These are phyloP conservation scores for Thraustochytrium striatum DNA, from an alignment of 352 stramenopile species.

Conservation along the genomic window DNA sequence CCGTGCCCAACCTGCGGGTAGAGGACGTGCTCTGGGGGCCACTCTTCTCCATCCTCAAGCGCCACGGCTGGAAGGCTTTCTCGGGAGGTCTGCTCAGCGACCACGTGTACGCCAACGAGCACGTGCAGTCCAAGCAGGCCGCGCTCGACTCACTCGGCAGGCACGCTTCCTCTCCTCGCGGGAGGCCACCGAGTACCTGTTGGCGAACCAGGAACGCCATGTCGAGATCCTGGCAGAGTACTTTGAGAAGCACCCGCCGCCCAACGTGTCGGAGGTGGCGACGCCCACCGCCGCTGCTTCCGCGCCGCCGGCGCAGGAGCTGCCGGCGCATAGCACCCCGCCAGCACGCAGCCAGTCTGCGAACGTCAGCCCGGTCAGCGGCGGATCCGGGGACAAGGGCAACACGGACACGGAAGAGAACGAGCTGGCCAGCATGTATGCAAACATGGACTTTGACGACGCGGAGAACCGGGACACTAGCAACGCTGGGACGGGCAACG, in stretches of 20 bases:
- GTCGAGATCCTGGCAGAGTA: not conserved
- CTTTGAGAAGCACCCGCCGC: not conserved
- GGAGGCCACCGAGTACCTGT: not conserved
- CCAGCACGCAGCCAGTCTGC: not conserved
- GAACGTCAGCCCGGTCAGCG: not conserved
- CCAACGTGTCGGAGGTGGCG: not conserved
- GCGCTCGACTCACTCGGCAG: not conserved
- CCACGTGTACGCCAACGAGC: not conserved
- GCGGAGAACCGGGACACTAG: not conserved
- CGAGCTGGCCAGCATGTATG: not conserved
- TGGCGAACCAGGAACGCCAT: not conserved
- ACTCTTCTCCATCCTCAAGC: not conserved
- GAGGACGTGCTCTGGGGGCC: not conserved
- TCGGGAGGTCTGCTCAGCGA: not conserved
- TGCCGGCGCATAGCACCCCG: not conserved
- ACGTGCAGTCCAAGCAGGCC: not conserved
- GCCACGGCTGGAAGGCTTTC: not conserved
- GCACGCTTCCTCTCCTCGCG: not conserved
- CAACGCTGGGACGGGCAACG: not conserved
- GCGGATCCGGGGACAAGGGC: not conserved
- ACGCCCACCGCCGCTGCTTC: too few species aligned
- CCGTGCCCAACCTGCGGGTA: not conserved
- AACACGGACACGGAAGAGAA: not conserved
- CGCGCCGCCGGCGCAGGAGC: not conserved
- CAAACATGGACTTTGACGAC: not conserved